Evolutionary conservation across 352 stramenopile genomes (phyloP).

Genomic region (Phytophthora fragariaefolia): DNA sequence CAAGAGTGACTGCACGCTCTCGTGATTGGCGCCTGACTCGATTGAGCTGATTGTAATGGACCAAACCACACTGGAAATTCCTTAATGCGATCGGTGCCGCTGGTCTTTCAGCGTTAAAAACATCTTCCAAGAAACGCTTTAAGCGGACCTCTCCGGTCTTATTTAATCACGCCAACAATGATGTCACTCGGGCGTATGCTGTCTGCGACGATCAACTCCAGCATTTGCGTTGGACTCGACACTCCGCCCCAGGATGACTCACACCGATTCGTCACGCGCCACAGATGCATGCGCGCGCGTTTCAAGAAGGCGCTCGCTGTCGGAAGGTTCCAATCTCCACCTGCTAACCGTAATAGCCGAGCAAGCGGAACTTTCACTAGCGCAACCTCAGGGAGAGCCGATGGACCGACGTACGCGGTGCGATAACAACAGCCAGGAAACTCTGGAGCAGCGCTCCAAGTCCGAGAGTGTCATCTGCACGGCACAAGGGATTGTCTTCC

Average conservation of each 20-base stretch:
- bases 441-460: constrained; percentile 17
- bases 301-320: constrained; percentile 25
- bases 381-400: constrained; percentile 1
- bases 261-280: constrained; percentile 1
- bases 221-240: constrained; percentile 20
- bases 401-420: neutral
- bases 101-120: constrained; percentile 9
- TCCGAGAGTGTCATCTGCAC: constrained; percentile 38
- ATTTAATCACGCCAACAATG: constrained; percentile 21
- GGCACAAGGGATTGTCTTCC: constrained; percentile 35
- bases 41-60: too few species aligned
- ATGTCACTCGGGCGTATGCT: constrained; percentile 1
- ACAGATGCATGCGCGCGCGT: constrained; percentile 1
- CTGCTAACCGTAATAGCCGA: constrained; percentile 18
- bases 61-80: neutral
- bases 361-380: neutral
- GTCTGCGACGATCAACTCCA: neutral
- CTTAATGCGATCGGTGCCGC: neutral
- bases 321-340: constrained; percentile 21
- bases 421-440: neutral
- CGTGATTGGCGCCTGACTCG: neutral
- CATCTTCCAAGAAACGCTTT: constrained; percentile 19
- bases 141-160: constrained; percentile 18
- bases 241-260: constrained; percentile 21
- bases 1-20: neutral